phyloP scores from a whole-genome alignment of 2,329 filamentous ascomycete genomes.

The Nakataea oryzae region DNA sequence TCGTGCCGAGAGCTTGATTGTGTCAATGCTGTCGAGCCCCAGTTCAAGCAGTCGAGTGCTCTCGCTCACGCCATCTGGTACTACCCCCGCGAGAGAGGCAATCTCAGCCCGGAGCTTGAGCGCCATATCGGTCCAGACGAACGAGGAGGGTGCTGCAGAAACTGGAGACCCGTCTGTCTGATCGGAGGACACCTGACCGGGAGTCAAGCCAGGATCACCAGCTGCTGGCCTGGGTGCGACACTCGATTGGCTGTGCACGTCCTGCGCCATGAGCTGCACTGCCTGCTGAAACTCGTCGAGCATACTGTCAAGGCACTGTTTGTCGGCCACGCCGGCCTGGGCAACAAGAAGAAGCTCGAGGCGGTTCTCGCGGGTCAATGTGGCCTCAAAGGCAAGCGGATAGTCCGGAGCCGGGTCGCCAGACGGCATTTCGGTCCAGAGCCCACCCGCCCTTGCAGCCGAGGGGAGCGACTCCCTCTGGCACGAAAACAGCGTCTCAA shows the following conservation, averaged over 20 bases:
- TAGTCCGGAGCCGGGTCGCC: constrained; percentile 48
- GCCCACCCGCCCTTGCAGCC: constrained; percentile 10
- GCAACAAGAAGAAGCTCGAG: constrained; percentile 51
- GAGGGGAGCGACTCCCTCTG: constrained; percentile 31
- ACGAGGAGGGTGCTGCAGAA: constrained; percentile 15
- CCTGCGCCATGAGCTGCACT: constrained; percentile 13
- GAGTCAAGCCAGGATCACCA: neutral
- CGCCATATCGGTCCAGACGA: constrained; percentile 50
- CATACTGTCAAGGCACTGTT: constrained; percentile 18
- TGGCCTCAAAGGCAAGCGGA: constrained; percentile 67
- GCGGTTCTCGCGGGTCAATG: constrained; percentile 33
- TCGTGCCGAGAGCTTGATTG: constrained; percentile 70
- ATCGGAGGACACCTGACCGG: too few species aligned
- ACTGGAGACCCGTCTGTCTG: neutral
- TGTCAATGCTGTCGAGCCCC: constrained; percentile 85
- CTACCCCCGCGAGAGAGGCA: constrained; percentile 46
- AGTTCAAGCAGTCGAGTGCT: constrained; percentile 65
- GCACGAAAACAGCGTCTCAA: constrained; percentile 77
- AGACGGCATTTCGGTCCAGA: constrained; percentile 38
- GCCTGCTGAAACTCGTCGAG: constrained; percentile 27
- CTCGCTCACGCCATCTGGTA: constrained; percentile 39
- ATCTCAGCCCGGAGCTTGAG: constrained; percentile 49
- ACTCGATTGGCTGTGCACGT: constrained; percentile 3
- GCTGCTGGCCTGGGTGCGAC: neutral
- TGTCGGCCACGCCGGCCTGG: constrained; percentile 29